phyloP scores from a whole-genome alignment of 225 moss, liverwort and hornwort species.

The Asterella californica region DNA sequence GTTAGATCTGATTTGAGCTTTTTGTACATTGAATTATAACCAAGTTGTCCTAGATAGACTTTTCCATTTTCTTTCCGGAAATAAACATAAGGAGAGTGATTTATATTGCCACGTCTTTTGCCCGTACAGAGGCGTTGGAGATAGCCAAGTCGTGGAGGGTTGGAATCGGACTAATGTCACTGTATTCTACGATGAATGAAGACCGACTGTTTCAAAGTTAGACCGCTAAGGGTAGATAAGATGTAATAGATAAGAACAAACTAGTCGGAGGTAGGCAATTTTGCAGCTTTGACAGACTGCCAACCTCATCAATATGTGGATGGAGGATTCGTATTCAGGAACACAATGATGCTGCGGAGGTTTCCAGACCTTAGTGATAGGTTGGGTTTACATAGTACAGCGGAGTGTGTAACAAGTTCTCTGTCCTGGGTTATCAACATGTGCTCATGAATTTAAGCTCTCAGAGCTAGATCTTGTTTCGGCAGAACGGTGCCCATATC shows the following conservation, averaged over 20 bases:
- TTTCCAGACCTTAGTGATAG: neutral
- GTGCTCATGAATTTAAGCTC: neutral
- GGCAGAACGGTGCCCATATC: constrained; percentile 6
- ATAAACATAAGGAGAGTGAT: neutral
- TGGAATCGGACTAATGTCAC: neutral
- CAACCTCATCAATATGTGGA: neutral
- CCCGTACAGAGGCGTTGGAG: constrained; percentile 4
- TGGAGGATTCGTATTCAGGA: constrained; percentile 1
- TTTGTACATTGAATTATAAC: neutral
- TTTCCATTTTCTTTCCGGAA: neutral
- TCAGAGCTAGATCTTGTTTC: constrained; percentile 4
- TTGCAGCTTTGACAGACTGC: constrained; percentile 7
- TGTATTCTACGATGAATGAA: constrained; percentile 3
- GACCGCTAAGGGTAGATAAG: constrained; percentile 1
- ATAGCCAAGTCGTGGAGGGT: neutral
- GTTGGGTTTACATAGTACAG: neutral
- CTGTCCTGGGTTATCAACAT: neutral
- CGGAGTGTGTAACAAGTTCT: constrained; percentile 3
- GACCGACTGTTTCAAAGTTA: neutral
- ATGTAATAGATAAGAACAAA: neutral
- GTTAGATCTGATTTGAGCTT: neutral
- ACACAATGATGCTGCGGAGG: constrained; percentile 8
- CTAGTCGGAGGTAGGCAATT: constrained; percentile 1
- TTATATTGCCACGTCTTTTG: neutral
- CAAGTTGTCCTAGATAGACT: neutral